Percentiles rank a stretch among this genome's conserved stretches.
These are phyloP conservation scores for Yamadazyma triangularis DNA, from an alignment of 1,139 yeast genomes.

Conservation along the genomic window DNA sequence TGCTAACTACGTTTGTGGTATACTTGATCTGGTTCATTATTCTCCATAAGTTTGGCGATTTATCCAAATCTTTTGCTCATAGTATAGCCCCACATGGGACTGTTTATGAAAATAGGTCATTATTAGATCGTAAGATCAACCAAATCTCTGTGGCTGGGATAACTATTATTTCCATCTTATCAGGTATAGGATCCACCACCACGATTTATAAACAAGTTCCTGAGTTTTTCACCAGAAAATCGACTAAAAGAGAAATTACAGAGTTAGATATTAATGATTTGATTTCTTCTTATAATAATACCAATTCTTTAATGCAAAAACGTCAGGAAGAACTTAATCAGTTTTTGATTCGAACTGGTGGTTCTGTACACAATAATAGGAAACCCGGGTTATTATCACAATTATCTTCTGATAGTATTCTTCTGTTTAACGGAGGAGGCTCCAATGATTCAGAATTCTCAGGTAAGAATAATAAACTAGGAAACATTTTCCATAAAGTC, in stretches of 20 bases:
- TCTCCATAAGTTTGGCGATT: constrained; percentile 33
- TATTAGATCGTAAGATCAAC: constrained; percentile 44
- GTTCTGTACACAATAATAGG: constrained; percentile 21
- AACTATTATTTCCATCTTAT: constrained; percentile 62
- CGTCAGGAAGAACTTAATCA: constrained; percentile 29
- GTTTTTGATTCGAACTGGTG: constrained; percentile 18
- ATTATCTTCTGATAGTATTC: constrained; percentile 5
- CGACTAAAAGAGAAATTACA: constrained; percentile 8
- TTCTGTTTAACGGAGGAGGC: too few relatives aligned
- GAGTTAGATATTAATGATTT: constrained; percentile 24
- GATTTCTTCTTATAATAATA: constrained; percentile 36
- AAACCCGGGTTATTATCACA: constrained; percentile 1
- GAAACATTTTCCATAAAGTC: constrained; percentile 33
- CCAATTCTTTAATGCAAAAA: constrained; percentile 28
- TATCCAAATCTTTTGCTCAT: constrained; percentile 26
- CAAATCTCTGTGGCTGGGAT: constrained; percentile 69
- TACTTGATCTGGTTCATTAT: constrained; percentile 29
- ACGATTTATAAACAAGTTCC: constrained; percentile 36
- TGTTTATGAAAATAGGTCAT: constrained; percentile 13
- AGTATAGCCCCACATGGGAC: constrained; percentile 7
- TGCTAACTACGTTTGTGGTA: constrained; percentile 10
- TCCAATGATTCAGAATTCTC: constrained; percentile 1
- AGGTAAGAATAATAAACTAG: constrained; percentile 9
- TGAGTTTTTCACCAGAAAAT: background rate
- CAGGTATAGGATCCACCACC: constrained; percentile 75